Percentiles rank a stretch among this genome's conserved stretches.
Conservation (phyloP, 2,329 filamentous ascomycete genomes). For the Ambrosiella beaveri region DNA sequence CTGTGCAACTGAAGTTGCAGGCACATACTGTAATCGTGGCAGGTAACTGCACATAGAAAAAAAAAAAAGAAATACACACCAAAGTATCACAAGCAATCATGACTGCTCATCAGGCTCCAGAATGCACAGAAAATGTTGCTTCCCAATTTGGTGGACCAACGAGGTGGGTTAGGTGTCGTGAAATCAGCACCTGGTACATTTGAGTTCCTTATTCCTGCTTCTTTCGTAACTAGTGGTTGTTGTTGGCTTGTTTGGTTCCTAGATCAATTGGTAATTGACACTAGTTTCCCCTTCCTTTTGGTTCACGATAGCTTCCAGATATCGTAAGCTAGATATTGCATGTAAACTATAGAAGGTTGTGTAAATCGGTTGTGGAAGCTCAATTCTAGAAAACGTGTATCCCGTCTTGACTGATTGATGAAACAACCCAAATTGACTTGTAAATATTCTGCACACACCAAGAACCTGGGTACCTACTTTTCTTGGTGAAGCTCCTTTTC, state of each 20-base stretch:
- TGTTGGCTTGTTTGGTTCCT: neutral
- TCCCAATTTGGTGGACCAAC: neutral
- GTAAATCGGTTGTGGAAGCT: no score
- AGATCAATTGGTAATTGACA: neutral
- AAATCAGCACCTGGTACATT: neutral
- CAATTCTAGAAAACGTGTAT: no score
- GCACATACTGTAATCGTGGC: neutral
- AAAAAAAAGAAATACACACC: neutral
- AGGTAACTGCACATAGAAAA: no score
- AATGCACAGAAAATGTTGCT: neutral
- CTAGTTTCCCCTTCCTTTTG: no score
- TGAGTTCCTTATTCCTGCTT: conserved; percentile 1
- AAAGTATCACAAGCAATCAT: neutral
- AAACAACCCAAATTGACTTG: no score
- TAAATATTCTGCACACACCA: no score
- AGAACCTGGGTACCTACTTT: neutral
- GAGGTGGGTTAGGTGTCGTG: neutral
- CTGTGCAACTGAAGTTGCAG: neutral
- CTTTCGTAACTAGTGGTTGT: neutral
- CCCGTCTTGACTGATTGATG: no score
- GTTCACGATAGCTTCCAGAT: no score
- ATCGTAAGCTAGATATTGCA: no score
- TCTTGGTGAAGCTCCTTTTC: neutral
- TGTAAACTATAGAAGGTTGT: no score
- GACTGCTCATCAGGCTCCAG: neutral